Evolutionary conservation across 2,329 filamentous ascomycete genomes (phyloP).

Genomic region (Arachnopeziza araneosa): DNA sequence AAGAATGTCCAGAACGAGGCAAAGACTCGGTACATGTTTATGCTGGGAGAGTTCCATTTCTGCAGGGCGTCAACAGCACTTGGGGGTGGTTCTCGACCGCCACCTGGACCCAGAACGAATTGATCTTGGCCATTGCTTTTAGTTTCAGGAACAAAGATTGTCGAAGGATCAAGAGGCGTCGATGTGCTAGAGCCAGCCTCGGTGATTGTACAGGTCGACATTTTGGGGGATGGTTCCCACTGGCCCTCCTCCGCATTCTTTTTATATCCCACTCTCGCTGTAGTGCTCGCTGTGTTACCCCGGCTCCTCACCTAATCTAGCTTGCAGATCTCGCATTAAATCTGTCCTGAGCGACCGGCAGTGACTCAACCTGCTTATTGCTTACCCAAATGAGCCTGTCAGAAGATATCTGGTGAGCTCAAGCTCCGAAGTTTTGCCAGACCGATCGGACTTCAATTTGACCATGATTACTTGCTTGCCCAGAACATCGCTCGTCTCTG

Average conservation of each 20-base stretch:
- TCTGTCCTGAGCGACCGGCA: no score
- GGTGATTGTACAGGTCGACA: no score
- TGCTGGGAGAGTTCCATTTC: slow-evolving; percentile 57
- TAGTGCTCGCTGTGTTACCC: no score
- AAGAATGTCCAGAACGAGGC: slow-evolving; percentile 57
- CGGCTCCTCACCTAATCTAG: no score
- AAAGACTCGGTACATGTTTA: slow-evolving; percentile 53
- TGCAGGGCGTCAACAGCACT: slow-evolving; percentile 34
- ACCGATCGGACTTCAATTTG: neutral
- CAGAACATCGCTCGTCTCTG: neutral
- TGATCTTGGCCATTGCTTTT: neutral
- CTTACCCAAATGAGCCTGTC: no score
- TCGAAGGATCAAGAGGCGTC: no score
- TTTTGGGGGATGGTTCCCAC: no score
- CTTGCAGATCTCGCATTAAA: no score
- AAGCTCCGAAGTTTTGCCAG: neutral
- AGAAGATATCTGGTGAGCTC: neutral
- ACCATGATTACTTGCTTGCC: neutral
- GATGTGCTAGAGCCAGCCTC: no score
- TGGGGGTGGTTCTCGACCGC: neutral
- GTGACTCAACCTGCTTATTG: no score
- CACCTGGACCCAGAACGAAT: neutral
- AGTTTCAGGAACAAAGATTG: neutral
- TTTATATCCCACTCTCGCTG: no score
- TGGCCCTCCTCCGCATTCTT: no score